phyloP scores from a whole-genome alignment of 1,139 yeast genomes.

The Magnusiomyces ingens region DNA sequence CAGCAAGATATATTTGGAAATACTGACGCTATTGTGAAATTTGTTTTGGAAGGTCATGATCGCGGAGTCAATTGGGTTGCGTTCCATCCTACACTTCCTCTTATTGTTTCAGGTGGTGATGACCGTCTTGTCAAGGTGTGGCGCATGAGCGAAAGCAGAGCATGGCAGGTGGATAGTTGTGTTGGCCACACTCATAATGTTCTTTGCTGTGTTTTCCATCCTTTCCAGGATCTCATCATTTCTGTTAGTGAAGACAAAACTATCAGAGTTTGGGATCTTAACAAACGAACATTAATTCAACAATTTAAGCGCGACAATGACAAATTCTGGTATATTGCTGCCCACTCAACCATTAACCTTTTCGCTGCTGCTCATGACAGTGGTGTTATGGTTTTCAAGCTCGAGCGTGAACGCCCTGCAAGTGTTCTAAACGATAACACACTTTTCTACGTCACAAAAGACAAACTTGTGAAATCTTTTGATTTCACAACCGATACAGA shows the following conservation, averaged over 20 bases:
- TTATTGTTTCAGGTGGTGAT: constrained; percentile 94
- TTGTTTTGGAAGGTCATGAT: constrained; percentile 95
- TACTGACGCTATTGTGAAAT: constrained; percentile 90
- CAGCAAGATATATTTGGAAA: constrained; percentile 86
- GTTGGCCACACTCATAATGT: constrained; percentile 96
- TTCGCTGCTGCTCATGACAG: constrained; percentile 97
- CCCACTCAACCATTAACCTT: constrained; percentile 84
- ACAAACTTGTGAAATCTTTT: constrained; percentile 76
- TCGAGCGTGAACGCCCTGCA: constrained; percentile 97
- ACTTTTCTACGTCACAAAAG: constrained; percentile 70
- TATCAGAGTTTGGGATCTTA: constrained; percentile 95
- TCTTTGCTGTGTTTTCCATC: constrained; percentile 85
- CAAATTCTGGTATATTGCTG: constrained; percentile 87
- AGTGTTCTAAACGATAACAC: constrained; percentile 62
- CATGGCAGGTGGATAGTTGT: constrained; percentile 99
- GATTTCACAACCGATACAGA: constrained; percentile 54
- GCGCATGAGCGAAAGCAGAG: constrained; percentile 97
- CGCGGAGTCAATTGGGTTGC: constrained; percentile 98
- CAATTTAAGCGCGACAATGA: constrained; percentile 93
- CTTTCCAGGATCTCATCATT: constrained; percentile 83
- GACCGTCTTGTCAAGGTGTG: constrained; percentile 92
- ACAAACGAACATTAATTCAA: constrained; percentile 87
- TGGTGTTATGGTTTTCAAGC: constrained; percentile 96
- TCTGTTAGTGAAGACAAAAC: constrained; percentile 97
- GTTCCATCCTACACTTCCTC: constrained; percentile 93